Evolutionary conservation across 163 green algal species (phyloP), one percentile per base, ranked within the genome.

Genomic region (Scenedesmus sp.): DNA sequence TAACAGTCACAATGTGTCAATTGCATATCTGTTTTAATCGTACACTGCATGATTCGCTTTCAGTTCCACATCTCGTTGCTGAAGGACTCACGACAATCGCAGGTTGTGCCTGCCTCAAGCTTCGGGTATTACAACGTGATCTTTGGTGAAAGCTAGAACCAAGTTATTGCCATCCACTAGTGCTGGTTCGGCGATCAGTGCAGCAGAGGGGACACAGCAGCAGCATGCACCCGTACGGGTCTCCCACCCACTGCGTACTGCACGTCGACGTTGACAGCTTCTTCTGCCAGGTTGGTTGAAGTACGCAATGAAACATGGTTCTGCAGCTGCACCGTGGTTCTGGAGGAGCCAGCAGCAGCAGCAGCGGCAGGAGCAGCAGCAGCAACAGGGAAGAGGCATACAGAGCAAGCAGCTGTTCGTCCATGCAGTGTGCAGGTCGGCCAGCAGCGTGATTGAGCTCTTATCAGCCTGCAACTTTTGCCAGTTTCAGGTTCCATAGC

Each of bases 211-310:
- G 70, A 8, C 70, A 52, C 12, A 13, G 66, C 66, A 79, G 20
- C 70, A 52, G 70, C 23, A 79, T 79, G 70, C 70, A 79, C 34
- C 66, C 88, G 2, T 70, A 91, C 52, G 16, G 81, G 94, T 66
- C 83, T 57, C 18, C 83, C 23, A 77, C 23, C 10, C 83, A 88
- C 12, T 88, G 83, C 23, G 93, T 97, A 9, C 90, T 97, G 54
- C 94, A 96, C 54, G 70, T 94, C 0, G 95, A 97, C 70, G 92
- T 96, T 2, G 95, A 97, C 54, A 88, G 90, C 2, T 96, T 97
- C 81, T 97, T 97, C 34, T 95, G 92, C n/a, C 95, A 96, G 93
- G 94, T 92, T 12, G 3, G 82, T 4, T 15, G 55, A 56, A 59
- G 86, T 15, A 67, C 26, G 18, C 34, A 26, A 88, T 90, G 4